Base-by-base conservation (phyloP, 1,139 yeast genomes). In the Candida dubliniensis region DNA sequence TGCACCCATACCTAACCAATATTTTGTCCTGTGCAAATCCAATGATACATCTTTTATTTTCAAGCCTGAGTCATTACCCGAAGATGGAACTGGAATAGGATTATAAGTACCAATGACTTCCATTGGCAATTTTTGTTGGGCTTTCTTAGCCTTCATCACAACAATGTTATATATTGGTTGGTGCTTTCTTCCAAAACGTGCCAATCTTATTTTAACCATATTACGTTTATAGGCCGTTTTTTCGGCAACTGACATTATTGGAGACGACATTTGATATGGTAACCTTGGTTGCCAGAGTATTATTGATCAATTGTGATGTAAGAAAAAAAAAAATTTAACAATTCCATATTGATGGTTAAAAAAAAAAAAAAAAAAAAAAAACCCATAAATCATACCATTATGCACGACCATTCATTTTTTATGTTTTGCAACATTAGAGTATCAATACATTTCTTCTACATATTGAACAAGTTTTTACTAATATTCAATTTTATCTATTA, bases 1-100 rank as follows among this genome's bases (percentile, higher is more conserved):
- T 1, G 98, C 99, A n/a, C 99, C 99, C 12, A 89, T 96, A 59
- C 97, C 96, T 37, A 93, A 71, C 99, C 99, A 93, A 67, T 93
- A 95, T 64, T 89, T 89, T n/a, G 96, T 82, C 54, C 97, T 81
- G 52, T 83, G 82, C 60, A 93, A 89, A 62, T 93, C 98, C 38
- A 93, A 71, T 54, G 82, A 79, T 34, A 93, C 79, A 55, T 90
- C 90, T 62, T 93, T 93, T 44, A 78, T 75, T 8, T 39, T 42
- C 32, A 27, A 37, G 14, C 29, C 34, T 8, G 40, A 38, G 27
- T 40, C 45, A 13, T 37, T 37, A 10, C 36, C 32, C 18, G 95
- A 89, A 51, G 77, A 72, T 15, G 95, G 87, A 44, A 77, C 74
- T 6, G 98, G 87, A 25, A 80, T 72, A 18, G 99, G 96, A 62